Base-by-base conservation (phyloP, 139 green algal genomes). In the Chlorella sp. region DNA sequence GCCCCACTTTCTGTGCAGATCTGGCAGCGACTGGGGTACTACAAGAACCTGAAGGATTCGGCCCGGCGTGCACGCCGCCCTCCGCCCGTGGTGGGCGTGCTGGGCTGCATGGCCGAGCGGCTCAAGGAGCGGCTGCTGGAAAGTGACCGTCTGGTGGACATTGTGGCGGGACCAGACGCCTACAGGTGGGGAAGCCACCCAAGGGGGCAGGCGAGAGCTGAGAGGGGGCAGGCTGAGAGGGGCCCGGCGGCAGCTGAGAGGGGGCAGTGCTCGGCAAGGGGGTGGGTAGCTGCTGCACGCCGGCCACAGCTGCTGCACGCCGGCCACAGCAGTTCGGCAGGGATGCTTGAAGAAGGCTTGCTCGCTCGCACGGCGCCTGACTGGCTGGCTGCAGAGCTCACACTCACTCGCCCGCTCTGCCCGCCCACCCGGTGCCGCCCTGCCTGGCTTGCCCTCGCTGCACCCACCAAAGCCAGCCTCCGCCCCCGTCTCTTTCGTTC, bases 31-130 rank as follows among this genome's bases (percentile, higher is more conserved):
- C 91, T 98, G 73, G 91, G 91, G 0, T 92, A 94, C 32, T 95
- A 96, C 88, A 94, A 94, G 81, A 91, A 91, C 48, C 9, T 94
- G 11, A 96, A 95, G 83, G 26, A 37, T 1, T 75, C 39, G 64
- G 85, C 85, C 0, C 61, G 78, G 15, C 73, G 79, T 24, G 36
- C 16, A 53, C n/a, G 36, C 19, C 53, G n/a, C 18, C 71, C 73
- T 24, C 60, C 80, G 2, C 93, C 91, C 30, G 89, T 97, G 48
- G 94, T 99, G 21, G 97, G 95, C 40, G 96, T 99, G 53, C 92
- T 99, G 66, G 97, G 97, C 36, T 99, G 97, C 92, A 99, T 99
- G 97, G 97, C 97, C n/a, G 96, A 99, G 90, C 92, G 97, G 21
- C 90, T 99, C 21, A 98, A 99, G 92, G 42, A 92, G 18, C 87